Percentiles rank a stretch among this genome's conserved stretches.
Evolutionary conservation across 2,329 filamentous ascomycete species (phyloP).

Genomic region (Aureobasidium sp.): DNA sequence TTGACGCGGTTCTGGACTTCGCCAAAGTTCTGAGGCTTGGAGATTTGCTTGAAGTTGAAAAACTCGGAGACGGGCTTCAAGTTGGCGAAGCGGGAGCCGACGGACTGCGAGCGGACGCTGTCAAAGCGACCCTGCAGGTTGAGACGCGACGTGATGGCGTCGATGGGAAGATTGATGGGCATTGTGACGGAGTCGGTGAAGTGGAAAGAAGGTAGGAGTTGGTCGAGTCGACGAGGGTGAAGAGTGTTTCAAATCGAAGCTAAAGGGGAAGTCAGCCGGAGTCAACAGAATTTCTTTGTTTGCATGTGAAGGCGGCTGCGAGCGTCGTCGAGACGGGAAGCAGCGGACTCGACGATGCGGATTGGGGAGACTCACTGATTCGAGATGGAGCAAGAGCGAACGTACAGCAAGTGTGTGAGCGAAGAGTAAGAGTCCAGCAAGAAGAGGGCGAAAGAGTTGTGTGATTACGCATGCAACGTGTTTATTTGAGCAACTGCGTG

Average conservation of each 20-base stretch:
- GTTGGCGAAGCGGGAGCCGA: slow-evolving; percentile 81
- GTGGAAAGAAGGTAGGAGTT: neutral
- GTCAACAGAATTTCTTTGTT: slow-evolving; percentile 14
- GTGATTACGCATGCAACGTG: slow-evolving; percentile 6
- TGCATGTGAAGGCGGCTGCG: slow-evolving; percentile 4
- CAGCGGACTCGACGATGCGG: neutral
- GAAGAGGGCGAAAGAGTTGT: neutral
- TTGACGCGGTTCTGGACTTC: slow-evolving; percentile 89
- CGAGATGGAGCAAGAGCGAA: neutral
- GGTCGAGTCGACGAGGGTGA: neutral
- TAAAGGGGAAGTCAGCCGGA: slow-evolving; percentile 7
- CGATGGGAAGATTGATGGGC: slow-evolving; percentile 88
- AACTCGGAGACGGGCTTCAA: slow-evolving; percentile 87
- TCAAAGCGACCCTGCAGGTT: slow-evolving; percentile 80
- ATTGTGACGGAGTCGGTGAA: slow-evolving; percentile 38
- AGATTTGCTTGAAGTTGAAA: slow-evolving; percentile 88
- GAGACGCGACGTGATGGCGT: slow-evolving; percentile 82
- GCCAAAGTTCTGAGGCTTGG: slow-evolving; percentile 83
- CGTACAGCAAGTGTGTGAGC: neutral
- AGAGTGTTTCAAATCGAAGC: neutral
- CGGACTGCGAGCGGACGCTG: slow-evolving; percentile 66
- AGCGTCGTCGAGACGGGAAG: neutral
- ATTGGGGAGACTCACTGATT: neutral
- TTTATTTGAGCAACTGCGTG: neutral
- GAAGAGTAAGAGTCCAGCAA: neutral